Evolutionary conservation across 768 basidiomycete genomes (phyloP), one percentile per base, ranked within the genome.

Genomic region (Paxillus involutus): DNA sequence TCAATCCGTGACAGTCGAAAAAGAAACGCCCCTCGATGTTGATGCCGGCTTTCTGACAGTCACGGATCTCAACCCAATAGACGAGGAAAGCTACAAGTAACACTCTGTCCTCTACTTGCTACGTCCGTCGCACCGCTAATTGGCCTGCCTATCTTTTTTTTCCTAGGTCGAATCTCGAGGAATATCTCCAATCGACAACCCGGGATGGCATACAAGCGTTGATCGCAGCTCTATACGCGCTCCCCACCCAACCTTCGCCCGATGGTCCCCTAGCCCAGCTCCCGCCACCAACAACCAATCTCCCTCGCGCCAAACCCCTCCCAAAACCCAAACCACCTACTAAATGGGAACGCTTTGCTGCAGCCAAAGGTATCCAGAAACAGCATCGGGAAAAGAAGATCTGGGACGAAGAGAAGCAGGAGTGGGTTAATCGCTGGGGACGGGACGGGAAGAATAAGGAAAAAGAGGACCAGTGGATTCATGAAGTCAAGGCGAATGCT

Each of bases 331-430:
- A 96, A 72, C 87, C 88, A 9, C 84, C 80, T 33, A 98, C 96
- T 7, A 98, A 97, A 71, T 99, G 97, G 97, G 92, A 98, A 75
- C 79, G 83, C 52, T 99, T 98, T 65, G 96, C 96, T 5, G 84
- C 86, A 44, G 87, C 91, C 36, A 98, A 97, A 75, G 97, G 97
- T 36, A 98, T 98, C 64, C 83, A 84, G 64, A 84, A 97, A 63
- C 83, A 75, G 64, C 80, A 75, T 45, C 82, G 82, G 43, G 92
- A 96, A 12, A 89, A 82, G 75, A 85, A 86, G 62, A 81, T 85
- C 5, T 98, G 91, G 91, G 94, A 98, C 70, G 95, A 98, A 63
- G 94, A 96, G 70, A 84, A 80, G 66, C 93, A 97, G 70, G 89
- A 89, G 16, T 98, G 91, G 89, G 89, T 95, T 5, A 80, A 86